These are phyloP conservation scores for Candida suzukii DNA, from an alignment of 805 yeast genomes.

Conservation along the genomic window DNA sequence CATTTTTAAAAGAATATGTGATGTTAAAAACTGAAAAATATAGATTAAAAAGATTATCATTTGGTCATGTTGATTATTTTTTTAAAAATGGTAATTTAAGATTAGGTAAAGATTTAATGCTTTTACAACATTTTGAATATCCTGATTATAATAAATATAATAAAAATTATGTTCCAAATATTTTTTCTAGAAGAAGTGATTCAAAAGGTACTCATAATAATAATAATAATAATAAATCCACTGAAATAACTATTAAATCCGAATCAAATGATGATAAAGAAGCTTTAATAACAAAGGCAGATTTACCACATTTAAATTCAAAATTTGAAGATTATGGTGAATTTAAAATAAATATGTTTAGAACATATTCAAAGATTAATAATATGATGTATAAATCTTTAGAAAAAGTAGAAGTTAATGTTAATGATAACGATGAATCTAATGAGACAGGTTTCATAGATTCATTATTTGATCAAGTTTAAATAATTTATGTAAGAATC, in stretches of 20 bases:
- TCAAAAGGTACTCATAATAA: background rate
- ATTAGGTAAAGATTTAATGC: slow-evolving; percentile 1
- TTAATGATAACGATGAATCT: too few relatives aligned
- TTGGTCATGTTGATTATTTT: slow-evolving; percentile 20
- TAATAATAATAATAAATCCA: background rate
- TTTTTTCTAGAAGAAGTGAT: background rate
- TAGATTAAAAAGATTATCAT: slow-evolving; percentile 10
- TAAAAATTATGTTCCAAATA: background rate
- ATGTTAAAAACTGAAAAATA: slow-evolving; percentile 12
- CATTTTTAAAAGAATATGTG: slow-evolving; percentile 20
- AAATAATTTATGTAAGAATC: too few relatives aligned
- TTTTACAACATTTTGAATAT: slow-evolving; percentile 1
- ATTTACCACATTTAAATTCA: background rate
- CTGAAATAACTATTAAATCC: too few relatives aligned
- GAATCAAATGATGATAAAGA: slow-evolving; percentile 3
- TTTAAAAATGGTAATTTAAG: slow-evolving; percentile 2
- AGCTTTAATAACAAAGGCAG: background rate
- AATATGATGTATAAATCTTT: slow-evolving; percentile 2
- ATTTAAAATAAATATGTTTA: slow-evolving; percentile 14
- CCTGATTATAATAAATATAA: background rate
- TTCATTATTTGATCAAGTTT: too few relatives aligned
- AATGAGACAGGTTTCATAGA: background rate
- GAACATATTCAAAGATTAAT: slow-evolving; percentile 9
- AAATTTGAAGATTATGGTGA: slow-evolving; percentile 7
- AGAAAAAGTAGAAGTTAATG: background rate